A percentile compares a stretch with the other conserved stretches of the same genome.
phyloP scores from a whole-genome alignment of 345 rosid genomes.

The Kernera saxatilis region DNA sequence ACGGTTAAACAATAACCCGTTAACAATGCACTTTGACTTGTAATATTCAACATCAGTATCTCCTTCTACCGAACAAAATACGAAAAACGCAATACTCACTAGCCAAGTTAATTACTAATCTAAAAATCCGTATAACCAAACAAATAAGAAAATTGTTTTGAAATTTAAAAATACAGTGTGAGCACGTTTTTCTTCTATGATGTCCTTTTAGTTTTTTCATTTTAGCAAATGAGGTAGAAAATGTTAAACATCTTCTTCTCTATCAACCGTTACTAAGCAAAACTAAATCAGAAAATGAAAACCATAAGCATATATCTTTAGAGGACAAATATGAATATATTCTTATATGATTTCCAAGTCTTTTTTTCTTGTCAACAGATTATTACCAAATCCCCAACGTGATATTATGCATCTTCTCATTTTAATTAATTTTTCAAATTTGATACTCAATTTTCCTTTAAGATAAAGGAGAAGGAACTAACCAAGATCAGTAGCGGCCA shows the following conservation, averaged over 20 bases:
- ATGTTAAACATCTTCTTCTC: neutral
- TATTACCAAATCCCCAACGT: neutral
- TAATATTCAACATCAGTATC: neutral
- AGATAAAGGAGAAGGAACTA: slow-evolving; percentile 22
- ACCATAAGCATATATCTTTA: neutral
- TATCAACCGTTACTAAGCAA: neutral
- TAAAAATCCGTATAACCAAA: too few relatives aligned
- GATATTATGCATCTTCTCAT: neutral
- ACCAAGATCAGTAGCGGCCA: slow-evolving; percentile 83
- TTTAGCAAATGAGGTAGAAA: neutral
- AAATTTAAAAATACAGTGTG: neutral
- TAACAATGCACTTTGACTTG: slow-evolving; percentile 2
- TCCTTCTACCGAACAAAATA: neutral
- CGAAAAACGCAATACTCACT: neutral
- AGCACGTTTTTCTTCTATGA: neutral
- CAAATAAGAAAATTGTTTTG: too few relatives aligned
- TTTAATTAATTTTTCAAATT: neutral
- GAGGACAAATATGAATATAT: neutral
- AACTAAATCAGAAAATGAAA: neutral
- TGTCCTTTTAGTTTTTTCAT: neutral
- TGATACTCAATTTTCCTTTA: neutral
- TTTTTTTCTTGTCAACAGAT: neutral
- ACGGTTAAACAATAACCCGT: slow-evolving; percentile 16
- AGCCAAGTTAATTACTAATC: neutral
- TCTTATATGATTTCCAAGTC: neutral